A percentile compares a stretch with the other conserved stretches of the same genome.
Evolutionary conservation across 352 stramenopile genomes (phyloP).

Genomic region (Thalassiosira mediterranea): DNA sequence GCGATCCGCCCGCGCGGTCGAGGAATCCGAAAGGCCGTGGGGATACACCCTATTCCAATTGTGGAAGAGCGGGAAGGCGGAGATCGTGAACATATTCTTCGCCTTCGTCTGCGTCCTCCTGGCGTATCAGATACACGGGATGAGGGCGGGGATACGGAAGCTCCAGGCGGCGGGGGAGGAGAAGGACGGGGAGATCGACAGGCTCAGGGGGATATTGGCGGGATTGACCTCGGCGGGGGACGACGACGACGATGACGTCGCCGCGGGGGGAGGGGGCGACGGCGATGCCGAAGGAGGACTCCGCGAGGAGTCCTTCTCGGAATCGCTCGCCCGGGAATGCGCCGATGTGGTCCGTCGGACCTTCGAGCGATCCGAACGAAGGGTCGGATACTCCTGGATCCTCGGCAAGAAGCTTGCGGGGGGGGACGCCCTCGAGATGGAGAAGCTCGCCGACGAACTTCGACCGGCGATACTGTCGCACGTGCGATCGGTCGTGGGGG

Average conservation of each 20-base stretch:
- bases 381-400: constrained; percentile 50
- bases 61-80: constrained; percentile 40
- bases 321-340: constrained; percentile 32
- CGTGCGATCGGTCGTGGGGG: constrained; percentile 30
- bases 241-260: background rate
- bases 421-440: constrained; percentile 38
- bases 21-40: constrained; percentile 18
- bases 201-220: constrained; percentile 18
- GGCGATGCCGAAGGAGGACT: too few relatives aligned
- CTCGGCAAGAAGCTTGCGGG: constrained; percentile 41
- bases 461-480: constrained; percentile 29
- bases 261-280: background rate
- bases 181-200: constrained; percentile 34
- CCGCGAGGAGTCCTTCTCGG: constrained; percentile 9
- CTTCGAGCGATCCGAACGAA: constrained; percentile 43
- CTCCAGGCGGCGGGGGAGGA: constrained; percentile 32
- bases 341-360: constrained; percentile 19
- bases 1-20: constrained; percentile 22
- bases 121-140: constrained; percentile 54
- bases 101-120: constrained; percentile 56
- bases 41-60: constrained; percentile 40
- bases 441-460: constrained; percentile 32
- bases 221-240: constrained; percentile 9
- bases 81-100: constrained; percentile 61
- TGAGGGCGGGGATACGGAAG: constrained; percentile 40